phyloP scores from a whole-genome alignment of 805 yeast genomes.

The Starmerella sp. region DNA sequence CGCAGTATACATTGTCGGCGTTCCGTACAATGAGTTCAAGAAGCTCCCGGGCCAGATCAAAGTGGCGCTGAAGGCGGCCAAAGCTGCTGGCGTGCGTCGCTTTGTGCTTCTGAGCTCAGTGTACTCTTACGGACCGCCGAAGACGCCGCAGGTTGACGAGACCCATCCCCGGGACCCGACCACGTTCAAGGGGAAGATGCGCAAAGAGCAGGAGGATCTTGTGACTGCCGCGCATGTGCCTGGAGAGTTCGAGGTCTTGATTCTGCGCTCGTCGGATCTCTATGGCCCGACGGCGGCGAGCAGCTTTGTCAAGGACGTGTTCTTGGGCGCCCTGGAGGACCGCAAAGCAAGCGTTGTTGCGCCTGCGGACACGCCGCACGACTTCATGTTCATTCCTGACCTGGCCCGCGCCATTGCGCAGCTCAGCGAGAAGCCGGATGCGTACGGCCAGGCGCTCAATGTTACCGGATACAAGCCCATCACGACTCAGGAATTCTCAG shows the following conservation, averaged over 20 bases:
- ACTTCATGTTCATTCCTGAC: background rate
- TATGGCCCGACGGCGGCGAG: background rate
- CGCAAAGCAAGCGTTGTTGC: background rate
- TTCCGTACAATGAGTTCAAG: background rate
- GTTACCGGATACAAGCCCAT: background rate
- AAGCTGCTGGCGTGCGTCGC: background rate
- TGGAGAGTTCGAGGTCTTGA: background rate
- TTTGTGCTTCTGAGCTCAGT: background rate
- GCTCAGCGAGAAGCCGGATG: background rate
- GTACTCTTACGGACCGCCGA: background rate
- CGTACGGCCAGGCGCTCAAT: background rate
- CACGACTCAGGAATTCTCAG: background rate
- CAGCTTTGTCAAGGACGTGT: background rate
- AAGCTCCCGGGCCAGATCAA: background rate
- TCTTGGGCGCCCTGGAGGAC: background rate
- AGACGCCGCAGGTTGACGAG: background rate
- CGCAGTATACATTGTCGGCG: background rate
- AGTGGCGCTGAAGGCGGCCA: background rate
- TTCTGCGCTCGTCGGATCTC: background rate
- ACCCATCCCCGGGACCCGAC: background rate
- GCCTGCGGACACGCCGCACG: background rate
- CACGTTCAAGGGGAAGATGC: background rate
- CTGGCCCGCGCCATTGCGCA: background rate
- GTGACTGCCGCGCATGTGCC: background rate
- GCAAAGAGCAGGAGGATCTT: background rate